Conservation (phyloP, 2,329 filamentous ascomycete genomes). For the Chrysoporthe cubensis region DNA sequence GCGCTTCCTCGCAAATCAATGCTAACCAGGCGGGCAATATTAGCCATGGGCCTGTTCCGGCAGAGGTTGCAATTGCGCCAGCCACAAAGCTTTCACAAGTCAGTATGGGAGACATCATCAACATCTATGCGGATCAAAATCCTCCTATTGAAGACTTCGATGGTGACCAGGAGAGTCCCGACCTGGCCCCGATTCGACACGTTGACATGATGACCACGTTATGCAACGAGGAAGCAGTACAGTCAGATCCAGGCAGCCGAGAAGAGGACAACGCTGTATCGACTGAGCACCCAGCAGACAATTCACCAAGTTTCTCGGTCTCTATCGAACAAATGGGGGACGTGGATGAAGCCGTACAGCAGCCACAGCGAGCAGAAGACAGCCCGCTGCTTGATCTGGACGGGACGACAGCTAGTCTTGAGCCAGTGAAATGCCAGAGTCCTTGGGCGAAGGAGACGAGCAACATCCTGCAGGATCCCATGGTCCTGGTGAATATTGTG, state of each 20-base stretch:
- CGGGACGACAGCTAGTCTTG: not conserved
- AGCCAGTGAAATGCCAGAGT: constrained; percentile 3
- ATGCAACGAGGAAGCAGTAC: not conserved
- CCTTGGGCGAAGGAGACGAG: constrained; percentile 1
- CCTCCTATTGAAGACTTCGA: not conserved
- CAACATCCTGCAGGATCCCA: not conserved
- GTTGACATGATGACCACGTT: not conserved
- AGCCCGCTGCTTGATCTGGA: not conserved
- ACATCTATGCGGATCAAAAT: constrained; percentile 12
- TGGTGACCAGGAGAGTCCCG: not conserved
- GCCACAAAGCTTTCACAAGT: constrained; percentile 10
- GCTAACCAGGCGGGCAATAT: not conserved
- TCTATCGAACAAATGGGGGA: not conserved
- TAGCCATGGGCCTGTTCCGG: not conserved
- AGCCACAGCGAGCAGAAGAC: not conserved
- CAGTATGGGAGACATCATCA: constrained; percentile 20
- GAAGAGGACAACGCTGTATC: not conserved
- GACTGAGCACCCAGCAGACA: not conserved
- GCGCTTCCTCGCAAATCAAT: not conserved
- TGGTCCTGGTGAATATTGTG: not conserved
- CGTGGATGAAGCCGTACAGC: not conserved
- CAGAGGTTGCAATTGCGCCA: not conserved
- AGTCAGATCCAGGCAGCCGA: not conserved
- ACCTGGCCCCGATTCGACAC: not conserved
- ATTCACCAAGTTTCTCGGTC: not conserved